These are phyloP conservation scores for Acanthamoeba culbertsoni DNA, from an alignment of 208 protist species.

Conservation along the genomic window DNA sequence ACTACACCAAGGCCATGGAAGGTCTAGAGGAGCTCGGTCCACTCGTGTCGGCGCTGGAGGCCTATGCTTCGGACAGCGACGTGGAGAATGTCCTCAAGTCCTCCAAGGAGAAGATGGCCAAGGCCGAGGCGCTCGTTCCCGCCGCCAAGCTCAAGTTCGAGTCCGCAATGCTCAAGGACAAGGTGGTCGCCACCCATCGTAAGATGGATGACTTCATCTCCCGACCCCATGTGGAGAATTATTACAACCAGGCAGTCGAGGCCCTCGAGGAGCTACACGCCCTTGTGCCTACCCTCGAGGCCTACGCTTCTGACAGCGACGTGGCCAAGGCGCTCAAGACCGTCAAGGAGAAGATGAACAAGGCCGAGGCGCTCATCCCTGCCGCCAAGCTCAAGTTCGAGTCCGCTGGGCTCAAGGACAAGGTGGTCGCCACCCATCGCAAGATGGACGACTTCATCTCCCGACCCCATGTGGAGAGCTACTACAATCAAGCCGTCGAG, in stretches of 20 bases:
- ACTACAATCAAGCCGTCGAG: constrained; percentile 31
- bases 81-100: neutral
- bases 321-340: neutral
- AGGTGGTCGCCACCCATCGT: neutral
- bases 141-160: constrained; percentile 3
- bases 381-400: neutral
- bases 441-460: constrained; percentile 26
- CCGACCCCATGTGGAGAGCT: neutral
- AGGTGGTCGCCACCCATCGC: neutral
- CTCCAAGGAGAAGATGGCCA: neutral
- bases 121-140: constrained; percentile 5
- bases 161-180: neutral
- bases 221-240: neutral
- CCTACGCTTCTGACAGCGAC: neutral
- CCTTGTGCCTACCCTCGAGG: neutral
- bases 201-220: constrained; percentile 34
- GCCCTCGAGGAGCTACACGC: constrained; percentile 10
- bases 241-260: constrained; percentile 33
- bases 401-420: constrained; percentile 1
- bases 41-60: neutral
- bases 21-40: neutral
- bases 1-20: constrained; percentile 43
- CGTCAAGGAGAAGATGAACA: neutral
- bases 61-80: neutral
- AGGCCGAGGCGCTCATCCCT: neutral